A percentile compares a stretch with the other conserved stretches of the same genome.
Evolutionary conservation across 2,329 filamentous ascomycete species (phyloP).

Genomic region (Penicillium rolfsii): DNA sequence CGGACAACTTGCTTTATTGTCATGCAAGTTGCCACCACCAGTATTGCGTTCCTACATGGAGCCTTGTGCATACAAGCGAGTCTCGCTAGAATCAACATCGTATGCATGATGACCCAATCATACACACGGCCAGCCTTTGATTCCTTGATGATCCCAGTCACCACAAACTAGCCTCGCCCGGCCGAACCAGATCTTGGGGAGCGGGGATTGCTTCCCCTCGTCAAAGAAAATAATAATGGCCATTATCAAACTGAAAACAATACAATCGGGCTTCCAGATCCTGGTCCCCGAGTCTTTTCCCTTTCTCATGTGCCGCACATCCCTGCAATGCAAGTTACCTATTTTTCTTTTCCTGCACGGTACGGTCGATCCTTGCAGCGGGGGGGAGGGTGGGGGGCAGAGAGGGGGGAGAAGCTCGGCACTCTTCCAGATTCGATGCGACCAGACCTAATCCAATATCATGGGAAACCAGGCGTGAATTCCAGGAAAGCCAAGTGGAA

Average conservation of each 20-base stretch:
- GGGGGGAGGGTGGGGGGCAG: constrained; percentile 13
- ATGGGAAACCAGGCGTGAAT: constrained; percentile 2
- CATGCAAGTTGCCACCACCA: constrained; percentile 19
- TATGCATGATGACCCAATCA: constrained; percentile 13
- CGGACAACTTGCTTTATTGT: constrained; percentile 1
- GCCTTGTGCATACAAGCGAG: constrained; percentile 10
- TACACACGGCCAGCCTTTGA: constrained; percentile 2
- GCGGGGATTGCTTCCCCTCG: constrained; percentile 2
- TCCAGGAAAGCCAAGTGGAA: constrained; percentile 14
- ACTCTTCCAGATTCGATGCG: neutral
- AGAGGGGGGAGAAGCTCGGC: constrained; percentile 3
- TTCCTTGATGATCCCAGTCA: constrained; percentile 10
- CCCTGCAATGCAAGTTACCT: constrained; percentile 7
- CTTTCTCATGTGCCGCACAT: neutral
- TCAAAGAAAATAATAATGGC: neutral
- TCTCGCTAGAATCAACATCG: constrained; percentile 12
- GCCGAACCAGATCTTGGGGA: neutral
- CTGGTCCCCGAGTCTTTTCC: neutral
- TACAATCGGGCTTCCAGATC: neutral
- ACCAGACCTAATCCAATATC: neutral
- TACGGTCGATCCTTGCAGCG: constrained; percentile 23
- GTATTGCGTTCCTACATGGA: constrained; percentile 8
- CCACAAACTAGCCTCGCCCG: neutral
- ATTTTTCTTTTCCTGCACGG: constrained; percentile 12
- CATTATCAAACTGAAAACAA: neutral